Evolutionary conservation across 768 basidiomycete genomes (phyloP), one percentile per base, ranked within the genome.

Genomic region (Myochromella boudieri): DNA sequence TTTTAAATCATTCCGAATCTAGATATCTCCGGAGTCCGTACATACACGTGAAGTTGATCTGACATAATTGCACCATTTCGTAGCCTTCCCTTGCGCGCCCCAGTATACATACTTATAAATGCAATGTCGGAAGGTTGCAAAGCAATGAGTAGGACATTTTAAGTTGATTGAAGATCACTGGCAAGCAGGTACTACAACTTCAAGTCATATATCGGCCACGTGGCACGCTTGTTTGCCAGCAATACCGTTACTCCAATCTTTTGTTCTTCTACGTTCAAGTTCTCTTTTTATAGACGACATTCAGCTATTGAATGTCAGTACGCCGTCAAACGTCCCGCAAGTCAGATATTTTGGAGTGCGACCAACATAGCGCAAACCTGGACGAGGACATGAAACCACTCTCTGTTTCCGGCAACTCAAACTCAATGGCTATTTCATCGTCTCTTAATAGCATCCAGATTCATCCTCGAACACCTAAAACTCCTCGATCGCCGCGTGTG

Each of bases 371-470:
- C 44, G 24, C 47, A 42, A 24, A 44, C 15, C 22, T 26, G 28
- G 51, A 57, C 48, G 45, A 58, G 72, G 75, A 70, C 66, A 75
- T 75, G 68, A 72, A 64, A 65, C 56, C 58, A 55, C 60, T 64
- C 43, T 60, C 70, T 29, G 60, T 60, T 49, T 37, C 48, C 12
- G 48, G 34, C 21, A 70, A 74, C 63, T 63, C 73, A 42, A 70
- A 74, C 63, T 63, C 73, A 42, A 78, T 76, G 70, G 78, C 75
- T 11, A 64, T 80, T 39, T 72, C 78, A 34, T 81, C 83, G 20
- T 82, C 82, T 28, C 62, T 85, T 46, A 76, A 77, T 56, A 78
- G 74, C 52, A 80, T 82, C 46, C 75, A 73, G 47, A 79, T 84
- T 48, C 72, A 75, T 33, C 81, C 83, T 38, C 77, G 82, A 32